Evolutionary conservation across 176 grass and related monocot species (phyloP).

Genomic region (Elymus sibiricus): DNA sequence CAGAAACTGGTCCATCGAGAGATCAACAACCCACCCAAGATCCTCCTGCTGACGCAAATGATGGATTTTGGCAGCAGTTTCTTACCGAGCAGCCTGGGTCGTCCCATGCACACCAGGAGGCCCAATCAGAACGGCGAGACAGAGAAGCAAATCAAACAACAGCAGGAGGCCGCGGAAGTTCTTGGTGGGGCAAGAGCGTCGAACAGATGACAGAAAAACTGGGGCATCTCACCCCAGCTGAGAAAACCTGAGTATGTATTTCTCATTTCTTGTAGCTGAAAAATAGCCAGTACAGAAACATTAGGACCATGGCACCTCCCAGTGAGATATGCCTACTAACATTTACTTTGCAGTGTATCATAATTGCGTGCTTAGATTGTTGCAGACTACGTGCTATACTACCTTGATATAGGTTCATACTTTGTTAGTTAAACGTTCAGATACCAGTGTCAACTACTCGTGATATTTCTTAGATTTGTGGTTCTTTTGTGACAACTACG

Average conservation of each 20-base stretch:
- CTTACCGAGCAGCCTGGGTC: constrained; percentile 74
- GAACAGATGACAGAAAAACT: constrained; percentile 61
- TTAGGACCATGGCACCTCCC: constrained; percentile 11
- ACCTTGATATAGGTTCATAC: neutral
- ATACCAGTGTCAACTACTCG: neutral
- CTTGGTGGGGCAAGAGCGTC: constrained; percentile 56
- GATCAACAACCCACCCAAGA: constrained; percentile 33
- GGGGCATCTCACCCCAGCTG: constrained; percentile 58
- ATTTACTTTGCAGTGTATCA: constrained; percentile 39
- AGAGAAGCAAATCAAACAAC: constrained; percentile 36
- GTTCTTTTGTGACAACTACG: neutral
- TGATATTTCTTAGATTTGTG: neutral
- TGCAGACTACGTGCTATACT: neutral
- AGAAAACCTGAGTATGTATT: constrained; percentile 56
- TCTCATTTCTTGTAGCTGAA: constrained; percentile 33
- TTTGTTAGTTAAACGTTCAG: constrained; percentile 2
- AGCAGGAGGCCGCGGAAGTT: constrained; percentile 19
- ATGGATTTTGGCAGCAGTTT: constrained; percentile 95
- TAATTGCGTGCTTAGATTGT: constrained; percentile 25
- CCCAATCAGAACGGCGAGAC: constrained; percentile 61
- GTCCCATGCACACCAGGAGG: constrained; percentile 55
- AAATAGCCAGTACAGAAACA: constrained; percentile 28
- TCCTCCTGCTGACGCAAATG: constrained; percentile 50
- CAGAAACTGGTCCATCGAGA: constrained; percentile 54
- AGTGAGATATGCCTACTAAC: constrained; percentile 25